Evolutionary conservation across 345 rosid species (phyloP).

Genomic region (Camelina laxa): DNA sequence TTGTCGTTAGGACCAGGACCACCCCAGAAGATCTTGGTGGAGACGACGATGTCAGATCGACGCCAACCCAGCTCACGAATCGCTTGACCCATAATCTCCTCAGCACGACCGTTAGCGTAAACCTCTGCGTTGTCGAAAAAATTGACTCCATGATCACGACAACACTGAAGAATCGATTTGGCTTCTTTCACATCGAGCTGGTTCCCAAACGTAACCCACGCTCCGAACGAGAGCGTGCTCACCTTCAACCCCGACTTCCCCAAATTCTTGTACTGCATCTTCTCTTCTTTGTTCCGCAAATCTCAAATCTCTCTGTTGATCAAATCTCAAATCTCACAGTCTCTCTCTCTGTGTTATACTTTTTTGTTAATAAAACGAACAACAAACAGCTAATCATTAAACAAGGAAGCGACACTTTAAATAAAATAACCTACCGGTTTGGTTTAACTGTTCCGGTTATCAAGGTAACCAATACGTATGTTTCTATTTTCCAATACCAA

Average conservation of each 20-base stretch:
- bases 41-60: constrained; percentile 84
- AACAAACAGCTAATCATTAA: background rate
- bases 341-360: background rate
- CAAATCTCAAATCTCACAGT: constrained; percentile 1
- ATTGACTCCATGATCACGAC: constrained; percentile 90
- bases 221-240: constrained; percentile 88
- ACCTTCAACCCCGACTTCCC: constrained; percentile 92
- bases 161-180: constrained; percentile 87
- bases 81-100: constrained; percentile 99
- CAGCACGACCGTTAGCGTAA: constrained; percentile 94
- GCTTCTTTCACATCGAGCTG: constrained; percentile 98
- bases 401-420: constrained; percentile 8
- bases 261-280: constrained; percentile 88
- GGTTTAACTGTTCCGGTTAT: constrained; percentile 29
- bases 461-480: background rate
- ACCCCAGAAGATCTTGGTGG: constrained; percentile 99
- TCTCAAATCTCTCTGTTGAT: constrained; percentile 18
- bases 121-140: constrained; percentile 99
- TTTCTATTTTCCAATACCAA: background rate
- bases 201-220: constrained; percentile 98
- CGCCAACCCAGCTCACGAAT: constrained; percentile 99
- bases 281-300: background rate
- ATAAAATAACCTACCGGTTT: constrained; percentile 24
- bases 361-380: background rate
- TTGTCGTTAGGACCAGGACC: constrained; percentile 96